Percentiles rank a stretch among this genome's conserved stretches.
Evolutionary conservation across 192 early-diverging fungal species (phyloP).

Genomic region (Backusella liffmaniae): DNA sequence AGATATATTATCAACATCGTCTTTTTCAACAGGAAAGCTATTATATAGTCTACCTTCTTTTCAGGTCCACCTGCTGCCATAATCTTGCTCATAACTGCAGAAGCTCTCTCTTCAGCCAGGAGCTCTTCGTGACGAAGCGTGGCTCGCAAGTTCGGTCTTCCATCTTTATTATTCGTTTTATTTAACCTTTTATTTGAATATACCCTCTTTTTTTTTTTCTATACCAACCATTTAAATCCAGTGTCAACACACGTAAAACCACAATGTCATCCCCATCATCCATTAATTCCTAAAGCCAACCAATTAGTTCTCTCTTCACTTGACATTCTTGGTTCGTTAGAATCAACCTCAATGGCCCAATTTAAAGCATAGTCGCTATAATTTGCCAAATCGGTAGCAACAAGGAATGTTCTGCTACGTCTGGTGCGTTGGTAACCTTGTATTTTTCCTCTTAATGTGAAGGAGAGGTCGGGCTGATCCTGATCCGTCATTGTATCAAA

Average conservation of each 20-base stretch:
- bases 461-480: constrained; percentile 40
- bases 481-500: constrained; percentile 41
- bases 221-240: constrained; percentile 28
- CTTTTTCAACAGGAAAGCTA: not conserved
- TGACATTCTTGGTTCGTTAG: not conserved
- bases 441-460: constrained; percentile 48
- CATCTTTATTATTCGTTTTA: constrained; percentile 15
- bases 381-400: constrained; percentile 52
- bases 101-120: constrained; percentile 38
- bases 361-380: constrained; percentile 49
- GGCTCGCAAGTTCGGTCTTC: constrained; percentile 21
- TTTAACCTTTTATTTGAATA: not conserved
- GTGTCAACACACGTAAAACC: constrained; percentile 27
- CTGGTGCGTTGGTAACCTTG: constrained; percentile 41
- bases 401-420: constrained; percentile 43
- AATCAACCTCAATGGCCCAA: constrained; percentile 45
- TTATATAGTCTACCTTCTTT: constrained; percentile 26
- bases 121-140: constrained; percentile 29
- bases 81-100: constrained; percentile 36
- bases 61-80: constrained; percentile 28
- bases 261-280: constrained; percentile 54
- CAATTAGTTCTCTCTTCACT: not conserved
- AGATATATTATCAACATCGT: not conserved
- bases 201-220: not conserved
- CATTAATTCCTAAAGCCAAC: constrained; percentile 36